These are phyloP conservation scores for Diaporthe sp. DNA, from an alignment of 2,329 filamentous ascomycete species.

Conservation along the genomic window DNA sequence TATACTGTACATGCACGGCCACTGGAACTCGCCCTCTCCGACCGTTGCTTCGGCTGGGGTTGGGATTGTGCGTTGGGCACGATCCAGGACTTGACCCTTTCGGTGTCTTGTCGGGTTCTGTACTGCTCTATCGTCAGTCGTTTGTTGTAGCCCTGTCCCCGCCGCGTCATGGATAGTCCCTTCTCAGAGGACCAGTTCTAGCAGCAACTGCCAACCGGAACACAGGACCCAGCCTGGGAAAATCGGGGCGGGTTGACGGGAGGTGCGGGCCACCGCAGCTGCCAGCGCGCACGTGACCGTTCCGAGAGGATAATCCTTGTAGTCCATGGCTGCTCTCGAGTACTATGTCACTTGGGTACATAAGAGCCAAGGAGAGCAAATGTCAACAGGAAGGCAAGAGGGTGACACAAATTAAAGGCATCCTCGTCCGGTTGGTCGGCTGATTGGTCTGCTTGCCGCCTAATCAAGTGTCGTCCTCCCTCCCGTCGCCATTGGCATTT, in stretches of 20 bases:
- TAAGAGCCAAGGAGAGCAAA: not conserved
- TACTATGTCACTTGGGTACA: slow-evolving; percentile 9
- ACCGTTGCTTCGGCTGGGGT: slow-evolving; percentile 27
- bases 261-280: slow-evolving; percentile 37
- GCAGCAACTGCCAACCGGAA: slow-evolving; percentile 40
- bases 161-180: slow-evolving; percentile 39
- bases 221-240: slow-evolving; percentile 38
- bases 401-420: slow-evolving; percentile 13
- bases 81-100: not conserved
- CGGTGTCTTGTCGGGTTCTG: slow-evolving; percentile 3
- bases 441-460: slow-evolving; percentile 29
- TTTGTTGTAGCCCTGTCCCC: slow-evolving; percentile 29
- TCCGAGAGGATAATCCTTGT: slow-evolving; percentile 38
- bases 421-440: slow-evolving; percentile 20
- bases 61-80: slow-evolving; percentile 28
- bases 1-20: slow-evolving; percentile 27
- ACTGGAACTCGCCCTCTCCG: slow-evolving; percentile 6
- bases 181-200: slow-evolving; percentile 29
- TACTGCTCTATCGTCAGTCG: not conserved
- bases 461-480: slow-evolving; percentile 9
- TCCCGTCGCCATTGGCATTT: slow-evolving; percentile 9
- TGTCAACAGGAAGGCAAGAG: slow-evolving; percentile 9
- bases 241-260: slow-evolving; percentile 38
- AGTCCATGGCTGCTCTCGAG: slow-evolving; percentile 11
- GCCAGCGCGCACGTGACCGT: slow-evolving; percentile 39